Conservation (phyloP, 176 grass and related monocot species). For the Bolboschoenus planiculmis region DNA sequence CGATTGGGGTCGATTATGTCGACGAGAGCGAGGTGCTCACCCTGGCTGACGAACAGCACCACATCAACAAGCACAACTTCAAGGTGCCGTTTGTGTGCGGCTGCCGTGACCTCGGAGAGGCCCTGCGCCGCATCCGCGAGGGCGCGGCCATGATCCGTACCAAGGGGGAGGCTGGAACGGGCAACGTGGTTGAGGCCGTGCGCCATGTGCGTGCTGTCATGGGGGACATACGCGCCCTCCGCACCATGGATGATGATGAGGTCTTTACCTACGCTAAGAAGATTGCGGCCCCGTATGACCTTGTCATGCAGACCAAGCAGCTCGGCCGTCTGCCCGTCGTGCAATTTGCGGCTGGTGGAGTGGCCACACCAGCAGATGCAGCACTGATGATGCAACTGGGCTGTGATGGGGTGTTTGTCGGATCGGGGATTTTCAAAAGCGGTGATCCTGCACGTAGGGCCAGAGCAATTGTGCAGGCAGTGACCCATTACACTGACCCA, state of each 20-base stretch:
- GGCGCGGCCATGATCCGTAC: constrained; percentile 83
- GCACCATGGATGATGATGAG: constrained; percentile 57
- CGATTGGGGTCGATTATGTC: constrained; percentile 80
- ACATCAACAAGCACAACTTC: constrained; percentile 84
- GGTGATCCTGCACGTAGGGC: constrained; percentile 36
- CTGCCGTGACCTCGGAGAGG: constrained; percentile 63
- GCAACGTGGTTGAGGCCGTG: constrained; percentile 66
- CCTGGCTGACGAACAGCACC: constrained; percentile 55
- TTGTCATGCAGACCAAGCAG: constrained; percentile 60
- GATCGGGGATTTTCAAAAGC: constrained; percentile 54
- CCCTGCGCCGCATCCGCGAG: constrained; percentile 56
- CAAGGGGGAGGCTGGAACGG: constrained; percentile 74
- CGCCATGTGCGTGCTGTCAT: constrained; percentile 53
- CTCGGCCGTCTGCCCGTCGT: constrained; percentile 50
- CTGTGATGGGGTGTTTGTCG: constrained; percentile 33
- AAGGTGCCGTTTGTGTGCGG: constrained; percentile 77
- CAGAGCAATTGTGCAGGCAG: constrained; percentile 50
- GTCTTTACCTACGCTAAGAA: constrained; percentile 51
- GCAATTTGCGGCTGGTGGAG: constrained; percentile 43
- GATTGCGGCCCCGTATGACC: constrained; percentile 48
- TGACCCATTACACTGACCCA: constrained; percentile 52
- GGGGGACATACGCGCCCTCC: constrained; percentile 39
- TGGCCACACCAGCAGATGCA: constrained; percentile 46
- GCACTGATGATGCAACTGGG: constrained; percentile 47
- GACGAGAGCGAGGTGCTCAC: constrained; percentile 93